Evolutionary conservation across 805 yeast genomes (phyloP).

Genomic region (Dipodascus albidus): DNA sequence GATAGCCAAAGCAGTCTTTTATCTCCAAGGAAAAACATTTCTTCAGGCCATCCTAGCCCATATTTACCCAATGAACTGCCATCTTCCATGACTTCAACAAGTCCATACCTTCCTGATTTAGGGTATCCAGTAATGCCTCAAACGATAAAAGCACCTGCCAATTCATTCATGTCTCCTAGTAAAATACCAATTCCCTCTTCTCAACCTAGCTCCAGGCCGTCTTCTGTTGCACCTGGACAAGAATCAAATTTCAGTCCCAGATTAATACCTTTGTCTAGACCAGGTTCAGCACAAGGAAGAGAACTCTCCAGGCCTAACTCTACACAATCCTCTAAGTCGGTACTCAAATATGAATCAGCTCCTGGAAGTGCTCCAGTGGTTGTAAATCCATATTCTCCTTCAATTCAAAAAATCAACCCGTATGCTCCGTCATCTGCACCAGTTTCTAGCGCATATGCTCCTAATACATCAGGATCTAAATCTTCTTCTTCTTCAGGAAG

Average conservation of each 20-base stretch:
- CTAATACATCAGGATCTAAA: not conserved
- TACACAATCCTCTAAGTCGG: not conserved
- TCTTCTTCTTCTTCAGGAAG: not conserved
- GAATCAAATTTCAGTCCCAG: not conserved
- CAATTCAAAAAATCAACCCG: not conserved
- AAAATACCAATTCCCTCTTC: not conserved
- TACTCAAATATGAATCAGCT: not conserved
- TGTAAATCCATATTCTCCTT: not conserved
- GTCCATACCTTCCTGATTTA: not conserved
- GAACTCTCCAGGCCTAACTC: not conserved
- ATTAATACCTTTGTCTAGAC: not conserved
- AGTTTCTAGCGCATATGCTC: slow-evolving; percentile 5
- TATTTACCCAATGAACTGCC: not conserved
- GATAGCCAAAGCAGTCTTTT: not conserved
- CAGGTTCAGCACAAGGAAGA: not conserved
- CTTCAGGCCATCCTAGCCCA: not conserved
- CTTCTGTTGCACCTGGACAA: not conserved
- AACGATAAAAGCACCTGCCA: not conserved
- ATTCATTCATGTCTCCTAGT: not conserved
- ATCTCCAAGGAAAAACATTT: not conserved
- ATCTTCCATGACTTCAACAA: not conserved
- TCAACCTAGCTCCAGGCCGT: not conserved
- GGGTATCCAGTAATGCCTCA: not conserved
- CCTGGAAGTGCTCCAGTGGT: not conserved
- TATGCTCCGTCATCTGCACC: not conserved